Base-by-base conservation (phyloP, 768 basidiomycete species). In the Termitomyces sp. region DNA sequence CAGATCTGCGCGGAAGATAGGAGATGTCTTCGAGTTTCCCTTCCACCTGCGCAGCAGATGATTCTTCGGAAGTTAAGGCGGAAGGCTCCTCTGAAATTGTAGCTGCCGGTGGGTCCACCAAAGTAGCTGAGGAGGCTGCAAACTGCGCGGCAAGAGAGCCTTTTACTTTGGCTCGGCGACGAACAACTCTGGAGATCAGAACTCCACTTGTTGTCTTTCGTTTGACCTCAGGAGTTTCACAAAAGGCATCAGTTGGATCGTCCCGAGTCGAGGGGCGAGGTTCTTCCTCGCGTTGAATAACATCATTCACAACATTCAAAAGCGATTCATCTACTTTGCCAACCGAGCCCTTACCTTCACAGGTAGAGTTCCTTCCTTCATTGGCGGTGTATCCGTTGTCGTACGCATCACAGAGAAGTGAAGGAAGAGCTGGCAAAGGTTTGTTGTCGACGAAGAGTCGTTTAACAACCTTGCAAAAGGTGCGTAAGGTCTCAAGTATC, bases 401-500 rank as follows among this genome's bases (percentile, higher is more conserved):
- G 9, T 34, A 37, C 3, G 53, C 25, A 10, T 53, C 40, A n/a
- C n/a, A 23, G 52, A 45, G 30, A 53, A 30, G 14, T 41, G 14
- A 25, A 35, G 56, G 64, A 19, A 69, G 65, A 48, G 67, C 65
- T 39, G 54, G 59, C 30, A 72, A 65, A 25, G 64, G 64, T 44
- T 66, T 64, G 10, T 32, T 56, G 9, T 52, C 43, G 2, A 56
- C 64, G 32, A 67, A 59, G 25, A 73, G 64, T 16, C 57, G 60
- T 42, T 68, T 70, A 3, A 68, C 71, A 30, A 64, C 61, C 27
- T 58, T 58, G 49, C 76, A 62, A 53, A 73, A 68, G 11, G 52
- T 52, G 55, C 65, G 72, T 56, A 76, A 63, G 54, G 61, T 65
- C 1, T 65, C 61, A 63, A 76, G 65, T 11, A 61, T 64, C 54